Evolutionary conservation across 2,329 filamentous ascomycete genomes (phyloP), one percentile per base, ranked within the genome.

Genomic region (Ophiocordyceps camponoti-rufipedis): DNA sequence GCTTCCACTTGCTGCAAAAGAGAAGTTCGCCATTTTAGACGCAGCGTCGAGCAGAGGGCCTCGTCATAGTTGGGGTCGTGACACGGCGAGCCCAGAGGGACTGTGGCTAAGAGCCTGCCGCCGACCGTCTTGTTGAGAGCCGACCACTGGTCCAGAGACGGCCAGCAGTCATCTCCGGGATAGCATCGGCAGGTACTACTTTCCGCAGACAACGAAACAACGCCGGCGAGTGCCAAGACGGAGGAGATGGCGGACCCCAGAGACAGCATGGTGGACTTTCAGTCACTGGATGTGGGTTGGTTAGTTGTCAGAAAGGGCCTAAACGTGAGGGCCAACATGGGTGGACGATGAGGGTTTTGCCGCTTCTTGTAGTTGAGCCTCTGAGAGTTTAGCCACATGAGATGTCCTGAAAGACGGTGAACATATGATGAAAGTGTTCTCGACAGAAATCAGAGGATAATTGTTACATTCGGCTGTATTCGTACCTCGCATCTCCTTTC

Each of bases 131-230:
- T 45, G 52, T 80, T 77, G 44, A 80, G 65, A 0, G 51, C 45
- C 9, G 58, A 50, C 75, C 75, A 80, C 4, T 57, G 55, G 2
- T 52, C 43, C 1, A 48, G 18, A 0, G 58, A 56, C 0, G 76
- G 76, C 73, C 75, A 80, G 52, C 64, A 67, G 1, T 48, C 16
- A 46, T 78, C 70, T 28, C 66, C 67, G 1, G 74, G 73, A 29
- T 69, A 62, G 54, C 63, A 68, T 40, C 39, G 39, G 28, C 45
- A 46, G n/a, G 5, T 14, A 18, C 11, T 14, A 1, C n/a, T 11
- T 18, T 5, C 23, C 39, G 19, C 18, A n/a, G 11, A 11, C 19
- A 18, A 7, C 9, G 18, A 13, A 23, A 5, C 16, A 23, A 8
- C 38, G 9, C 12, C 14, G 39, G 18, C 39, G 39, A 41, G 18